Percentiles rank a stretch among this genome's conserved stretches.
Evolutionary conservation across 2,329 filamentous ascomycete genomes (phyloP).

Genomic region (Sarocladium brachiariae): DNA sequence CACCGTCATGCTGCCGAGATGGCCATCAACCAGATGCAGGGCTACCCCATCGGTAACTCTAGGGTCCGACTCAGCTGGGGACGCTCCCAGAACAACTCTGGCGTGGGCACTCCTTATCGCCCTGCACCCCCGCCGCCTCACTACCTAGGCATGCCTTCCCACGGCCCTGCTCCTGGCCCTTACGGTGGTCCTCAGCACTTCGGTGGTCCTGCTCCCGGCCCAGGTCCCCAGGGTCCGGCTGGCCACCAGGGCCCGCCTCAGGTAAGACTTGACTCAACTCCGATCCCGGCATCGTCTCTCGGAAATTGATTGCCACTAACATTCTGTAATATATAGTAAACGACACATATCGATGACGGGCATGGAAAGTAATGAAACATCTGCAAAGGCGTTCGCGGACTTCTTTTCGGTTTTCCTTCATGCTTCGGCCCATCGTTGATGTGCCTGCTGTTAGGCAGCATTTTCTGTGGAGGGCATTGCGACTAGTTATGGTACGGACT

Average conservation of each 20-base stretch:
- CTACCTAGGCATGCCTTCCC: conserved; percentile 43
- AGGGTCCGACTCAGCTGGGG: conserved; percentile 97
- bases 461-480: neutral
- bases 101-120: conserved; percentile 93
- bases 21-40: conserved; percentile 99
- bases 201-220: conserved; percentile 32
- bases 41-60: conserved; percentile 97
- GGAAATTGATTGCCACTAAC: too few relatives aligned
- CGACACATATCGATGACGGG: conserved; percentile 5
- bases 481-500: conserved; percentile 7
- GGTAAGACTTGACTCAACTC: too few relatives aligned
- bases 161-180: conserved; percentile 31
- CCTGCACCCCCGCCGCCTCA: conserved; percentile 68
- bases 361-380: conserved; percentile 3
- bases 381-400: conserved; percentile 8
- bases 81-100: conserved; percentile 97
- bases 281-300: too few relatives aligned
- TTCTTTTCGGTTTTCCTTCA: conserved; percentile 9
- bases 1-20: conserved; percentile 98
- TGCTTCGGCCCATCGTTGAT: conserved; percentile 4
- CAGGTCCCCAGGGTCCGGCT: conserved; percentile 6
- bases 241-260: conserved; percentile 30
- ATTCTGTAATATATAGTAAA: neutral
- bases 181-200: conserved; percentile 43
- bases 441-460: conserved; percentile 3